Conservation (phyloP, 2,329 filamentous ascomycete species). For the Pyrenochaeta sp. region DNA sequence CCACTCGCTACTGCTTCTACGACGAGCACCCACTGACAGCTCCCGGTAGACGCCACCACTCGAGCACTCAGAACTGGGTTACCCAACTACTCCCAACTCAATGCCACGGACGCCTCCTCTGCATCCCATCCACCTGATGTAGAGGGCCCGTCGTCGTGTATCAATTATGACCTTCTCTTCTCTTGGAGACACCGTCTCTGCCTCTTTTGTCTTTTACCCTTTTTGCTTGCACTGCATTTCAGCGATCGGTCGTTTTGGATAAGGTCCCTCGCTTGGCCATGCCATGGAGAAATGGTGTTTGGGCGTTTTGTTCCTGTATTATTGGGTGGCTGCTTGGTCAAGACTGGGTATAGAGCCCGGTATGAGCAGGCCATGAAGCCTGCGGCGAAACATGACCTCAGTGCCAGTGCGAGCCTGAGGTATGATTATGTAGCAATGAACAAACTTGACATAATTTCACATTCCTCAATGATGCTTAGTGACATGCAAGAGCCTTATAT, state of each 20-base stretch:
- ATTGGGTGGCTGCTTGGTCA: constrained; percentile 3
- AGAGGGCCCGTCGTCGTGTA: constrained; percentile 13
- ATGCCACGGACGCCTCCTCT: constrained; percentile 72
- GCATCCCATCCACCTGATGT: constrained; percentile 44
- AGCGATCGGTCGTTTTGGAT: constrained; percentile 41
- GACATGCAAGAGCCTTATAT: background rate
- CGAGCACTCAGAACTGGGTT: constrained; percentile 64
- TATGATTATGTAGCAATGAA: constrained; percentile 28
- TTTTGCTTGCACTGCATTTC: constrained; percentile 47
- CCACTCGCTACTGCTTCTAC: constrained; percentile 27
- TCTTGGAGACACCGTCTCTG: constrained; percentile 27
- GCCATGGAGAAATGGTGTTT: constrained; percentile 33
- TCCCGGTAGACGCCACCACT: constrained; percentile 74
- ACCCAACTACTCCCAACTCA: constrained; percentile 74
- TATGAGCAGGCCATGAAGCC: constrained; percentile 17
- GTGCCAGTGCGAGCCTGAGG: constrained; percentile 40
- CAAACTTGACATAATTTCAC: constrained; percentile 16
- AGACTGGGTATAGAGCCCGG: constrained; percentile 22
- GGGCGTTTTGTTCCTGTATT: constrained; percentile 27
- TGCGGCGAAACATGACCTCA: constrained; percentile 20
- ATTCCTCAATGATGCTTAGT: too few relatives aligned
- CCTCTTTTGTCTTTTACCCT: constrained; percentile 32
- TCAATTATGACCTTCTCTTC: constrained; percentile 15
- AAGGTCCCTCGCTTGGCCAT: constrained; percentile 43
- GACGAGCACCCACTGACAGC: constrained; percentile 47